phyloP scores from a whole-genome alignment of 2,329 filamentous ascomycete species.

The Pyricularia sp. region DNA sequence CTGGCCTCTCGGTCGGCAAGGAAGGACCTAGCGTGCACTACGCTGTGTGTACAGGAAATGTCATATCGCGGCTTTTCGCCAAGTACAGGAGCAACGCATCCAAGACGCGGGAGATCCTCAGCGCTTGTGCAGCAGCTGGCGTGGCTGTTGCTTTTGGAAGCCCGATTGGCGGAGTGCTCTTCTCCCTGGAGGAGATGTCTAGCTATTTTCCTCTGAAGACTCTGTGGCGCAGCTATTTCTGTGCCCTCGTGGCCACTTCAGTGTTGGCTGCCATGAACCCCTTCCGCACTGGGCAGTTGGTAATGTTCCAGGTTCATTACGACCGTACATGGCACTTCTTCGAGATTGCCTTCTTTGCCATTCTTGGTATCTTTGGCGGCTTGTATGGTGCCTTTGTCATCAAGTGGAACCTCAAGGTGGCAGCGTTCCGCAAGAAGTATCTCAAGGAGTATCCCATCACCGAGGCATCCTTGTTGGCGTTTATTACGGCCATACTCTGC shows the following conservation, averaged over 20 bases:
- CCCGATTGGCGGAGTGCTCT: slow-evolving; percentile 90
- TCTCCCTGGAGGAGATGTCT: slow-evolving; percentile 96
- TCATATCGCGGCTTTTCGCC: slow-evolving; percentile 82
- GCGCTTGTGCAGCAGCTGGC: slow-evolving; percentile 85
- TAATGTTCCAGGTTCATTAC: slow-evolving; percentile 98
- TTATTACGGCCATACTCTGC: slow-evolving; percentile 78
- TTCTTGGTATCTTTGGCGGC: slow-evolving; percentile 86
- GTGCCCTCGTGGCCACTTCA: slow-evolving; percentile 85
- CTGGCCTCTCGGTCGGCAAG: slow-evolving; percentile 87
- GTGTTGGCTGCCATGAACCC: slow-evolving; percentile 94
- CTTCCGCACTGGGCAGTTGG: slow-evolving; percentile 88
- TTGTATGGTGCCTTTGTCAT: slow-evolving; percentile 95
- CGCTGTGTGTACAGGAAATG: slow-evolving; percentile 92
- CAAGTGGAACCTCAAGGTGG: slow-evolving; percentile 87
- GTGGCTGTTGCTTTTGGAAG: slow-evolving; percentile 95
- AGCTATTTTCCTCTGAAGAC: slow-evolving; percentile 94
- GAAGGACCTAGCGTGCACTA: slow-evolving; percentile 99
- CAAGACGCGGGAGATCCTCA: slow-evolving; percentile 90
- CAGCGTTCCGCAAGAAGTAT: slow-evolving; percentile 90
- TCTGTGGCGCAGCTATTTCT: slow-evolving; percentile 96
- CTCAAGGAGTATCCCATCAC: slow-evolving; percentile 70
- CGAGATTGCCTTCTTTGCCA: slow-evolving; percentile 81
- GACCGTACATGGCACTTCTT: slow-evolving; percentile 98
- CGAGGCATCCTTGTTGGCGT: slow-evolving; percentile 74
- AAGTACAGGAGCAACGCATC: slow-evolving; percentile 88